Percentiles rank a stretch among this genome's conserved stretches.
phyloP scores from a whole-genome alignment of 2,329 filamentous ascomycete species.

The Venturia nashicola region DNA sequence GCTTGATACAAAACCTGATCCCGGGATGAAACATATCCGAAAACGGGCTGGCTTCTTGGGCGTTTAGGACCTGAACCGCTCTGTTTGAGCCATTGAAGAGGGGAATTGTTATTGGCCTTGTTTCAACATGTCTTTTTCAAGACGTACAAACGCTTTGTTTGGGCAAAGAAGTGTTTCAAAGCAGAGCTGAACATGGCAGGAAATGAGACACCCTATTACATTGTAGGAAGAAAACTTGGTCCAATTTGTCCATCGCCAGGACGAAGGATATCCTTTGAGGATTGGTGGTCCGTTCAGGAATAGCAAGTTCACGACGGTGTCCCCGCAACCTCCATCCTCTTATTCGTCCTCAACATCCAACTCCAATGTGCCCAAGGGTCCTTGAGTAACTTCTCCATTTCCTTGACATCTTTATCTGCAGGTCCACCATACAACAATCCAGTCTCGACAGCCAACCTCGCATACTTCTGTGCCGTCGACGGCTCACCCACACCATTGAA shows the following conservation, averaged over 20 bases:
- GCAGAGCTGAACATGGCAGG: neutral
- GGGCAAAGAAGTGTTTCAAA: neutral
- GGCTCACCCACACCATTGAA: slow-evolving; percentile 26
- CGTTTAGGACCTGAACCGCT: neutral
- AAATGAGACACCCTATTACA: too few species aligned
- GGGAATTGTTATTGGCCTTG: neutral
- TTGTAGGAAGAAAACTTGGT: too few species aligned
- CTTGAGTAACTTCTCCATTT: slow-evolving; percentile 23
- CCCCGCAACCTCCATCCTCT: neutral
- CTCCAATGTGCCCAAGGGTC: slow-evolving; percentile 20
- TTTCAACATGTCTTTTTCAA: neutral
- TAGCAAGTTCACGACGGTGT: neutral
- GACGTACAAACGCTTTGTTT: neutral
- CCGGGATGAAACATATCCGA: neutral
- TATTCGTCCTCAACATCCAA: slow-evolving; percentile 12
- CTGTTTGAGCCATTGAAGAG: neutral
- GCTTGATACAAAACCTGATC: neutral
- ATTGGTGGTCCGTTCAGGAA: too few species aligned
- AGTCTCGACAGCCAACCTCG: slow-evolving; percentile 18
- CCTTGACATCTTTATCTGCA: slow-evolving; percentile 19
- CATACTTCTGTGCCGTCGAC: slow-evolving; percentile 21
- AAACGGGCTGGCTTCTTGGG: neutral
- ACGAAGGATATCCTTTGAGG: too few species aligned
- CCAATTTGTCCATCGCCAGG: too few species aligned
- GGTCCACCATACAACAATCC: slow-evolving; percentile 16